These are phyloP conservation scores for Porpolomopsis calyptriformis DNA, from an alignment of 768 basidiomycete genomes.

Conservation along the genomic window DNA sequence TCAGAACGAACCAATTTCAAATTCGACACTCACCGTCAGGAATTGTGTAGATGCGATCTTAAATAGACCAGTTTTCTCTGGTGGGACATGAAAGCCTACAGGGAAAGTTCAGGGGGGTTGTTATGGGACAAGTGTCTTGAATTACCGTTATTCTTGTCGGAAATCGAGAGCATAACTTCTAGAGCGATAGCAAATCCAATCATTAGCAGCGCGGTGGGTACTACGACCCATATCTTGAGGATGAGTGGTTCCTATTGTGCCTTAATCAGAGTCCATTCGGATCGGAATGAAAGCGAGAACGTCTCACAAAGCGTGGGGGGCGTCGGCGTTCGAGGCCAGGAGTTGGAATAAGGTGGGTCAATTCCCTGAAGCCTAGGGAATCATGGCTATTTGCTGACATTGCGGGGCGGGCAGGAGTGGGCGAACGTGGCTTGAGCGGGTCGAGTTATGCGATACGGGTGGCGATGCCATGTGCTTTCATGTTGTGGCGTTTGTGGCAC, in stretches of 20 bases:
- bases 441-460: no score
- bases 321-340: conserved; percentile 24
- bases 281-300: not conserved
- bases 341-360: conserved; percentile 40
- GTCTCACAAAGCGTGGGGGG: conserved; percentile 34
- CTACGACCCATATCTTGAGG: conserved; percentile 25
- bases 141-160: conserved; percentile 33
- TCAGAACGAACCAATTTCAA: not conserved
- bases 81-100: conserved; percentile 45
- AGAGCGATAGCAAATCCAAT: conserved; percentile 37
- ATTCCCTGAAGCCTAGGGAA: conserved; percentile 15
- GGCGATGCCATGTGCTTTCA: no score
- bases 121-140: not conserved
- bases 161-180: conserved; percentile 35
- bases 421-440: no score
- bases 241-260: conserved; percentile 23
- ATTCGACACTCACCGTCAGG: conserved; percentile 24
- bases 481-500: no score
- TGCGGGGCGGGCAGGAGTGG: not conserved
- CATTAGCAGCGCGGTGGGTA: conserved; percentile 32
- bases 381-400: not conserved
- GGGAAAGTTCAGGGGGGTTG: not conserved
- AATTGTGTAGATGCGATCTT: conserved; percentile 39
- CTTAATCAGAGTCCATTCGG: not conserved
- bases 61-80: conserved; percentile 32